Percentiles rank a stretch among this genome's conserved stretches.
These are phyloP conservation scores for Cyclospora cayetanensis DNA, from an alignment of 169 alveolate species.

Conservation along the genomic window DNA sequence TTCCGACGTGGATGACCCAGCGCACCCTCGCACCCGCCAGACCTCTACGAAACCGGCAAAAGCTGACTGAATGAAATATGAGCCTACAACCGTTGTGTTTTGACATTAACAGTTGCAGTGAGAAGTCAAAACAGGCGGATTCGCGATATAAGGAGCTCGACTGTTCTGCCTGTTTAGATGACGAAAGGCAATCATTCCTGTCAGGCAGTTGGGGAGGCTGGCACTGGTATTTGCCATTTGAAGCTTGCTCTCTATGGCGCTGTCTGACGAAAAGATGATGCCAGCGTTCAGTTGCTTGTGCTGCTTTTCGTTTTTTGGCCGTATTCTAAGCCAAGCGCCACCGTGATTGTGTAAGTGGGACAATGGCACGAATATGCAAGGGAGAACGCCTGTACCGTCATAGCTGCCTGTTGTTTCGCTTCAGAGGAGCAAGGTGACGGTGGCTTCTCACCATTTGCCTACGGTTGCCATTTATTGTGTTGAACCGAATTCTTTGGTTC, in stretches of 20 bases:
- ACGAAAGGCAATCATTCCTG: neutral
- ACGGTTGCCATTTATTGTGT: conserved; percentile 7
- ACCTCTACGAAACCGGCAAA: conserved; percentile 18
- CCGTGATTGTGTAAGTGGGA: conserved; percentile 55
- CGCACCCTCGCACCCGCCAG: neutral
- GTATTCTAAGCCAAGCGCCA: conserved; percentile 18
- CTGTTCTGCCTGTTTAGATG: neutral
- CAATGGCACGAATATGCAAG: conserved; percentile 56
- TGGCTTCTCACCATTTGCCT: conserved; percentile 26
- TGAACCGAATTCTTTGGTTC: conserved; percentile 43
- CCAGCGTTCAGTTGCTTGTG: conserved; percentile 29
- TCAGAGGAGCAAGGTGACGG: neutral
- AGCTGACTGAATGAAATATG: neutral
- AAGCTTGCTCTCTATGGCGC: conserved; percentile 3
- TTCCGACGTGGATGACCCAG: conserved; percentile 72
- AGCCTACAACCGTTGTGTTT: neutral
- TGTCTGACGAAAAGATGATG: conserved; percentile 32
- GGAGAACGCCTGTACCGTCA: neutral
- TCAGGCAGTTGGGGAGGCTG: neutral
- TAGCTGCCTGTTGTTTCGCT: neutral
- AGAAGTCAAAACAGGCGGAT: neutral
- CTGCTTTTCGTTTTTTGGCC: conserved; percentile 30
- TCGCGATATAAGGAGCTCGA: neutral
- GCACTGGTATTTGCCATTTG: conserved; percentile 10
- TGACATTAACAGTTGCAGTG: neutral